Conservation (phyloP, 345 rosid genomes). For the Sonneratia alba region DNA sequence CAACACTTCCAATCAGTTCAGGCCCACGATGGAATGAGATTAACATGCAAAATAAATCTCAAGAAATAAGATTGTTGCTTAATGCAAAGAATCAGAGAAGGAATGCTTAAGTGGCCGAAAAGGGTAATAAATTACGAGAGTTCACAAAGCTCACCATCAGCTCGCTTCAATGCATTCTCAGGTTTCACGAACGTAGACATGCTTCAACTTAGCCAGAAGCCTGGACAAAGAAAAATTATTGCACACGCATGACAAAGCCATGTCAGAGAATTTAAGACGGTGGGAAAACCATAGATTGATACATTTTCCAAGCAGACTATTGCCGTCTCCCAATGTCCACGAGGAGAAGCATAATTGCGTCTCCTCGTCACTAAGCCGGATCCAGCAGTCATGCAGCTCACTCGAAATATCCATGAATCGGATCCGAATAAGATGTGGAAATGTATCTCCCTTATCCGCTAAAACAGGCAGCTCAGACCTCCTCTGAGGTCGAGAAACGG, state of each 20-base stretch:
- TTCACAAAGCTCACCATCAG: slow-evolving; percentile 50
- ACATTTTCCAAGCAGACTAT: background rate
- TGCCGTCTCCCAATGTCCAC: background rate
- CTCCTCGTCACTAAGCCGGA: background rate
- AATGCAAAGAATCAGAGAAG: too few species aligned
- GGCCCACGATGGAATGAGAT: background rate
- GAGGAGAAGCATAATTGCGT: background rate
- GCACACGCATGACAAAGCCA: background rate
- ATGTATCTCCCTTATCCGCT: background rate
- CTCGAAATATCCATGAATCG: background rate
- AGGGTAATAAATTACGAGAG: too few species aligned
- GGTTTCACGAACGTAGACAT: slow-evolving; percentile 82
- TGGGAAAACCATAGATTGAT: background rate
- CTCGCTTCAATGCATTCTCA: slow-evolving; percentile 85
- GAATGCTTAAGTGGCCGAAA: too few species aligned
- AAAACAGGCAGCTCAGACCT: background rate
- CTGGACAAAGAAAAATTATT: background rate
- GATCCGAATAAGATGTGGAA: background rate
- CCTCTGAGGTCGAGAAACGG: too few species aligned
- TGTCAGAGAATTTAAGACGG: background rate
- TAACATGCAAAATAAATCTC: background rate
- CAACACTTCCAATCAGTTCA: background rate
- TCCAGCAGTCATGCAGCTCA: background rate
- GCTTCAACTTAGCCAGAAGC: slow-evolving; percentile 4
- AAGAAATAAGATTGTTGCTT: too few species aligned